Evolutionary conservation across 768 basidiomycete species (phyloP).

Genomic region (Pholiota molesta): DNA sequence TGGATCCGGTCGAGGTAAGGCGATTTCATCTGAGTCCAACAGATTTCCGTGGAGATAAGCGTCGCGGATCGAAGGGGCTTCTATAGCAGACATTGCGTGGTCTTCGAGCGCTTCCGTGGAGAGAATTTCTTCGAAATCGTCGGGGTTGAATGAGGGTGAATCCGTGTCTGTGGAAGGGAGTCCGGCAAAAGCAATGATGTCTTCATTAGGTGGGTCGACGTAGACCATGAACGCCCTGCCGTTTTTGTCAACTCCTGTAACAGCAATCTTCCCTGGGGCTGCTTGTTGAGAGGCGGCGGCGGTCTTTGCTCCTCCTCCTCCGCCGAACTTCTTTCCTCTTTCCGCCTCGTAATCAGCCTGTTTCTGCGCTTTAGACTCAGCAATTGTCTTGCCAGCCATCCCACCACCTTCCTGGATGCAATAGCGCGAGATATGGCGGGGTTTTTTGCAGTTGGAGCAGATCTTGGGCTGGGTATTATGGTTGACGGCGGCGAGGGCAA

Average conservation of each 20-base stretch:
- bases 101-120: not conserved
- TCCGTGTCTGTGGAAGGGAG: not conserved
- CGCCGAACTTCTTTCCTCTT: too few relatives aligned
- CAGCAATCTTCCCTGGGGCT: too few relatives aligned
- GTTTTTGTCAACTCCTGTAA: too few relatives aligned
- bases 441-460: conserved; percentile 19
- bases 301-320: too few relatives aligned
- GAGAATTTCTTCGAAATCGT: not conserved
- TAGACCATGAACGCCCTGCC: too few relatives aligned
- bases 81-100: too few relatives aligned
- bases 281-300: too few relatives aligned
- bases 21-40: too few relatives aligned
- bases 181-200: not conserved
- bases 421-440: conserved; percentile 18
- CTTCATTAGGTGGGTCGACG: not conserved
- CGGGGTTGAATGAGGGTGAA: not conserved
- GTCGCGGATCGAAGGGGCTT: too few relatives aligned
- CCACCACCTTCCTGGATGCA: conserved; percentile 26
- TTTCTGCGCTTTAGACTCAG: conserved; percentile 14
- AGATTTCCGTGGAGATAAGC: too few relatives aligned
- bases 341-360: not conserved
- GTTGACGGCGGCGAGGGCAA: not conserved
- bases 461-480: not conserved
- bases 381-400: conserved; percentile 29
- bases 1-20: too few relatives aligned